phyloP scores from a whole-genome alignment of 441 rosid genomes.

The Pelargonium fulgidum region DNA sequence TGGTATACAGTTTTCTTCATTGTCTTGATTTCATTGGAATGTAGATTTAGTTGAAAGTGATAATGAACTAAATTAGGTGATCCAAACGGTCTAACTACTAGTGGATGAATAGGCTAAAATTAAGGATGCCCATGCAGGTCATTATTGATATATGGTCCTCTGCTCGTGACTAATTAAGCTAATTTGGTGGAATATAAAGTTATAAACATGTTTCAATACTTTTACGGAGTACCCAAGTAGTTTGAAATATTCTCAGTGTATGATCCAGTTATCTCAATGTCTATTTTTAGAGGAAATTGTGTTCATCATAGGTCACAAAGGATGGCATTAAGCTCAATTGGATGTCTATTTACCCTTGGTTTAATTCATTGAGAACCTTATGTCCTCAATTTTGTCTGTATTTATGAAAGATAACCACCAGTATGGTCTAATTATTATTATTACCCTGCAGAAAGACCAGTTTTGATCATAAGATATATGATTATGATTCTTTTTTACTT shows the following conservation, averaged over 20 bases:
- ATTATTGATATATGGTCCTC: not conserved
- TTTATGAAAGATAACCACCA: not conserved
- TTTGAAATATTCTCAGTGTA: too few species aligned
- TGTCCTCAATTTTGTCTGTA: not conserved
- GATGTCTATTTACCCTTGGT: not conserved
- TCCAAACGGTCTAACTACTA: not conserved
- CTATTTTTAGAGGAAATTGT: not conserved
- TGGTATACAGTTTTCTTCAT: not conserved
- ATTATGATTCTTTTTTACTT: too few species aligned
- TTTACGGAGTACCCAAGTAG: not conserved
- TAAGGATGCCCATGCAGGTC: not conserved
- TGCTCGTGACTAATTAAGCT: not conserved
- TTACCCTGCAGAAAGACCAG: too few species aligned
- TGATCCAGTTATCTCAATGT: not conserved
- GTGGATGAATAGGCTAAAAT: not conserved
- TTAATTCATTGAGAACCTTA: not conserved
- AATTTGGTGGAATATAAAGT: not conserved
- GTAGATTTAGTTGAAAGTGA: not conserved
- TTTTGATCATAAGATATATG: too few species aligned
- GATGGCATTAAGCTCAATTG: not conserved
- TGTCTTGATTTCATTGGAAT: not conserved
- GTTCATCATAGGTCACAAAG: not conserved
- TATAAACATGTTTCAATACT: not conserved
- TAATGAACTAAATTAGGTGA: not conserved
- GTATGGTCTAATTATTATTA: not conserved